These are phyloP conservation scores for Purshia tridentata DNA, from an alignment of 306 rosid genomes.

Conservation along the genomic window DNA sequence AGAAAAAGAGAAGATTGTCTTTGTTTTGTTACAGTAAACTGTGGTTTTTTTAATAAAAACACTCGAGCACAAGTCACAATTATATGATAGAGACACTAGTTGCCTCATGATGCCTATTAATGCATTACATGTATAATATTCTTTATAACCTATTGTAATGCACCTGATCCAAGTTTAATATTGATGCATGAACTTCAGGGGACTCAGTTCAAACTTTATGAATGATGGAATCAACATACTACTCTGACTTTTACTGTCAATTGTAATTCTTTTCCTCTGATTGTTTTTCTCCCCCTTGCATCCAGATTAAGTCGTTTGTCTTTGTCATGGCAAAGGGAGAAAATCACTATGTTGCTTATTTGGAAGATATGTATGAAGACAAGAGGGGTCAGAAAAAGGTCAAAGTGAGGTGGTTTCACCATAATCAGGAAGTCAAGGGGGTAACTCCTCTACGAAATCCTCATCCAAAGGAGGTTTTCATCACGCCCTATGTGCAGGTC, in stretches of 20 bases:
- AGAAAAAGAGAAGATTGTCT: background rate
- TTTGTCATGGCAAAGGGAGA: conserved; percentile 98
- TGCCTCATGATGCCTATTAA: conserved; percentile 1
- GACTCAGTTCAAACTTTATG: conserved; percentile 1
- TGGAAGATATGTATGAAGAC: conserved; percentile 99
- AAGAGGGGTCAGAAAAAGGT: conserved; percentile 90
- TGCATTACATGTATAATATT: background rate
- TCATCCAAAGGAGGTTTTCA: conserved; percentile 92
- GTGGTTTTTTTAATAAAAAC: background rate
- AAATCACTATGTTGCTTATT: conserved; percentile 79
- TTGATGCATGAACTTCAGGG: background rate
- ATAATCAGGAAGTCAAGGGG: conserved; percentile 89
- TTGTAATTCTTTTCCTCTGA: conserved; percentile 15
- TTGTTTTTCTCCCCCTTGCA: conserved; percentile 29
- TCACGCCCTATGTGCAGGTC: conserved; percentile 86
- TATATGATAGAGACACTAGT: background rate
- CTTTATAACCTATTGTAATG: background rate
- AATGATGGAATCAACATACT: background rate
- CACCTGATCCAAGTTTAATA: conserved; percentile 1
- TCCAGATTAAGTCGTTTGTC: conserved; percentile 86
- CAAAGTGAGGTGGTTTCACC: conserved; percentile 98
- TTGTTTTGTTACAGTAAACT: background rate
- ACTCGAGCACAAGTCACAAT: background rate
- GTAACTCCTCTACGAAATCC: conserved; percentile 62
- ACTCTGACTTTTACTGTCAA: background rate